Evolutionary conservation across 345 rosid species (phyloP).

Genomic region (Heritiera fomes): DNA sequence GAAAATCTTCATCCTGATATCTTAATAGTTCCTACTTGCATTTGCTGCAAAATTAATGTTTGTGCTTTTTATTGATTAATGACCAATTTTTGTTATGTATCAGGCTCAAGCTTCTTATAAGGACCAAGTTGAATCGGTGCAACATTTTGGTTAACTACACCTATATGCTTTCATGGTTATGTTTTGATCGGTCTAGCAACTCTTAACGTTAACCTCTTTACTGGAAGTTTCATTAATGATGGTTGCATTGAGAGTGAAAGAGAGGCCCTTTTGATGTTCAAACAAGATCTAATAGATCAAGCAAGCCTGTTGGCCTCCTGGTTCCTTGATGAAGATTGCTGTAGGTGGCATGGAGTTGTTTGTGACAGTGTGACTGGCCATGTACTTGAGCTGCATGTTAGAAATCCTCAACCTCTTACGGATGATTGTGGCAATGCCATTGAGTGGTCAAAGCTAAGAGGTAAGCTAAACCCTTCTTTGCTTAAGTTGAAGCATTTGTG

Average conservation of each 20-base stretch:
- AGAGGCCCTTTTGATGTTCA: constrained; percentile 33
- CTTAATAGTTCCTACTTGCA: too few relatives aligned
- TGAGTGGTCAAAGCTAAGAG: constrained; percentile 25
- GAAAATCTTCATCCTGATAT: too few relatives aligned
- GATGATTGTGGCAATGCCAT: not conserved
- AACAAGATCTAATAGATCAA: constrained; percentile 27
- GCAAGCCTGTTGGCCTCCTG: constrained; percentile 31
- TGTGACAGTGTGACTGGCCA: constrained; percentile 25
- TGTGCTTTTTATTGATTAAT: too few relatives aligned
- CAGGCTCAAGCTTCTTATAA: too few relatives aligned
- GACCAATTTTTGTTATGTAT: too few relatives aligned
- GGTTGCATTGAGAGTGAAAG: constrained; percentile 27
- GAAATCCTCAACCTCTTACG: not conserved
- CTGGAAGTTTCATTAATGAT: not conserved
- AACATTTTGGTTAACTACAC: too few relatives aligned
- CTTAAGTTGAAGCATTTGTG: constrained; percentile 19
- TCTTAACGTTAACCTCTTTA: not conserved
- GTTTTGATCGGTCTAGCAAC: not conserved
- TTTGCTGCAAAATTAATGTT: too few relatives aligned
- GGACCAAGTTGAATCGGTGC: too few relatives aligned
- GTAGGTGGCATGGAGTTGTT: constrained; percentile 27
- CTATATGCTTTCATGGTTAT: too few relatives aligned
- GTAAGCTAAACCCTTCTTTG: constrained; percentile 33
- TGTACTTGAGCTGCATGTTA: constrained; percentile 24
- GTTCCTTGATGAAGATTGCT: constrained; percentile 28